phyloP scores from a whole-genome alignment of 495 filamentous ascomycete species.

The Penicillium dipodomyicola region DNA sequence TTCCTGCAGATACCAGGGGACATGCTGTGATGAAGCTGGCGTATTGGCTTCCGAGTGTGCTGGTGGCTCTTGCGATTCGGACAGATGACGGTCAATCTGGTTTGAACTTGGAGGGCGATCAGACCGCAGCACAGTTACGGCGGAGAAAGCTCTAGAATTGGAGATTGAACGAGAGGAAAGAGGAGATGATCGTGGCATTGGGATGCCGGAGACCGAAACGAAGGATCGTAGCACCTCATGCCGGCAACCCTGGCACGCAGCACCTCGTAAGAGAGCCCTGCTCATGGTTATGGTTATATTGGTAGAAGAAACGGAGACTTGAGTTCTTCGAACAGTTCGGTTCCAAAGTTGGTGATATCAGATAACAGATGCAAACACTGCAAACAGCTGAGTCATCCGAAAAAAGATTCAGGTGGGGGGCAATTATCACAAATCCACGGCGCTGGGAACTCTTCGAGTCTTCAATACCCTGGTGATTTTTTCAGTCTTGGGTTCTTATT shows the following conservation, averaged over 20 bases:
- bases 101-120: constrained; percentile 23
- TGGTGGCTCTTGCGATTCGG: constrained; percentile 14
- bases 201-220: constrained; percentile 22
- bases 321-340: background rate
- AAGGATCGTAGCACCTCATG: constrained; percentile 30
- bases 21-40: constrained; percentile 19
- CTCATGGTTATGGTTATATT: constrained; percentile 30
- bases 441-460: constrained; percentile 10
- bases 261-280: constrained; percentile 27
- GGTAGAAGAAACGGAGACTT: background rate
- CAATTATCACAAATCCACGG: constrained; percentile 27
- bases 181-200: constrained; percentile 22
- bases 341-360: constrained; percentile 5
- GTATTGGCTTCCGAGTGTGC: constrained; percentile 8
- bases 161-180: constrained; percentile 16
- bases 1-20: constrained; percentile 89
- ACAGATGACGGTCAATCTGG: constrained; percentile 14
- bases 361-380: constrained; percentile 26
- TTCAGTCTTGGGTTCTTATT: constrained; percentile 10
- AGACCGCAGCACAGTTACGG: constrained; percentile 20
- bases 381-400: constrained; percentile 33
- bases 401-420: constrained; percentile 30
- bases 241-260: constrained; percentile 30
- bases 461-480: constrained; percentile 1
- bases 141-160: constrained; percentile 30